Base-by-base conservation (phyloP, 768 basidiomycete species). In the Boletus sp. region DNA sequence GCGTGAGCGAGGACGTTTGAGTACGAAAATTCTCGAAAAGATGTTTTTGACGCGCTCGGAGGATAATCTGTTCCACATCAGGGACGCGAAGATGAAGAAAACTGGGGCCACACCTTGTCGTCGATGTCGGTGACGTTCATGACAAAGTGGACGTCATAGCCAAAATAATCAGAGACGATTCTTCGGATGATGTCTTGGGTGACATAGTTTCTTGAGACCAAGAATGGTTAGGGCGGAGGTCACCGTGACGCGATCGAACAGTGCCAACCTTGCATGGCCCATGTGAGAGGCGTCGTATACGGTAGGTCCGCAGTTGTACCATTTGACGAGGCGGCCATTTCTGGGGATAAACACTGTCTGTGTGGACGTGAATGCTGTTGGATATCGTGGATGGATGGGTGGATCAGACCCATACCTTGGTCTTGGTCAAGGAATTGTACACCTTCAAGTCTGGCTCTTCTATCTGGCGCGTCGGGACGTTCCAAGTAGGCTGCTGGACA, bases 121-220 rank as follows among this genome's bases (percentile, higher is more conserved):
- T 99, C 97, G 57, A 99, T 97, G 72, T 99, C 96, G 5, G 97
- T 99, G 62, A 99, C 84, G 71, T 99, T 99, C 93, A 97, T 97
- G 42, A 98, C 96, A 67, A 98, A 97, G 70, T 98, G 93, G 52
- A 99, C 88, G 67, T 98, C 91, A 65, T 95, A 98, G 25, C 91
- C 90, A 73, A 98, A 98, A 74, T 96, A 98, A 74, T 98, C 93
- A 1, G 87, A 79, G 78, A 98, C 77, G 48, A 99, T 91, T 46
- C 97, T 69, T n/a, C 65, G 64, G 4, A 66, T 57, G 30, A 67
- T 56, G n/a, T 68, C 61, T 49, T 68, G 65, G 9, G 67, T 64
- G 25, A 59, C 58, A 74, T 99, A 99, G 77, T 97, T 98, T 66
- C 96, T 97, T 58, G 13, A n/a, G n/a, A 47, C 19, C 41, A 51